Evolutionary conservation across 805 yeast species (phyloP).

Genomic region (Barnettozyma siamensis): DNA sequence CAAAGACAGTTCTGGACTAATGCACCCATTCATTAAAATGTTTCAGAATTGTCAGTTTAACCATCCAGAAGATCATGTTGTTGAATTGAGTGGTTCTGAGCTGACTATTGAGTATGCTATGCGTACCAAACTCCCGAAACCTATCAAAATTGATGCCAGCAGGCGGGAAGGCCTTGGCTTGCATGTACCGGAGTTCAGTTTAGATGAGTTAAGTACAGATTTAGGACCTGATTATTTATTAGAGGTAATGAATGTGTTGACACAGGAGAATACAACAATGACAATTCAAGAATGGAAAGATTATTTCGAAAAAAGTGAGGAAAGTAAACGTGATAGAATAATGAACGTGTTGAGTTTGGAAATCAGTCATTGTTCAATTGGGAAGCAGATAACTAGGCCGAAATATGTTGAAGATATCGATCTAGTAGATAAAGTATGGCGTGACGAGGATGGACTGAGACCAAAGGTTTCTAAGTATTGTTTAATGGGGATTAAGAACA

Average conservation of each 20-base stretch:
- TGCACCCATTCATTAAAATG: conserved; percentile 49
- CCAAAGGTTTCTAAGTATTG: conserved; percentile 74
- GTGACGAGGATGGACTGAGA: conserved; percentile 21
- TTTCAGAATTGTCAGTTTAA: conserved; percentile 21
- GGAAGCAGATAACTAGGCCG: conserved; percentile 54
- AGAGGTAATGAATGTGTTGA: conserved; percentile 85
- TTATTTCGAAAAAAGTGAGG: conserved; percentile 46
- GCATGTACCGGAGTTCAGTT: conserved; percentile 54
- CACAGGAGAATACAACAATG: conserved; percentile 67
- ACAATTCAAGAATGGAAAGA: conserved; percentile 66
- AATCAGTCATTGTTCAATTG: conserved; percentile 50
- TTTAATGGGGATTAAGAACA: conserved; percentile 74
- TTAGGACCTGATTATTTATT: conserved; percentile 61
- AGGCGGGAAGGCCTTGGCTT: conserved; percentile 36
- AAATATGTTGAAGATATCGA: conserved; percentile 58
- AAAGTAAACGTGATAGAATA: conserved; percentile 55
- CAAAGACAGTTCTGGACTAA: conserved; percentile 8
- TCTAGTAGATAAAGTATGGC: conserved; percentile 67
- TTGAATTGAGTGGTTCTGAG: conserved; percentile 27
- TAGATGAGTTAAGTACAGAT: conserved; percentile 47
- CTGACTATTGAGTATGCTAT: conserved; percentile 32
- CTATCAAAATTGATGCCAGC: conserved; percentile 38
- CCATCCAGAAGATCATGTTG: conserved; percentile 11
- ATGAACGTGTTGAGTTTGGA: conserved; percentile 81
- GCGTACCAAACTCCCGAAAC: conserved; percentile 32